Evolutionary conservation across 2,329 filamentous ascomycete species (phyloP), one percentile per base, ranked within the genome.

Genomic region (Aspergillus ruber): DNA sequence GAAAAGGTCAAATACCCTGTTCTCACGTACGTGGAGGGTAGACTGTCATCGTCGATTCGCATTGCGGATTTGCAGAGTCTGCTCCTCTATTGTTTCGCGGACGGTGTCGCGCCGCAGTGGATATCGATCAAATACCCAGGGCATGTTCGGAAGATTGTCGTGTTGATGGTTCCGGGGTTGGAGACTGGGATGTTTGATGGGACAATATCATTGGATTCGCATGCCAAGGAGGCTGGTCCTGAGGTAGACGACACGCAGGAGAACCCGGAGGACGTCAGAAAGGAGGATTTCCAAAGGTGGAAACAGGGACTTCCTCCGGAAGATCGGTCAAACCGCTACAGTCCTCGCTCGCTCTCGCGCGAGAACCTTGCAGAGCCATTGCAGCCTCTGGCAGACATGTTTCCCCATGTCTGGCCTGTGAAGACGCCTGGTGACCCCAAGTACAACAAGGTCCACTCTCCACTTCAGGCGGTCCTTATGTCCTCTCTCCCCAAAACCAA

Each of bases 91-190:
- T 70, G 82, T 51, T 74, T 84, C 46, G 78, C 79, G n/a, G 80
- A 83, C 57, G 79, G 76, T 7, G 68, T 74, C 27, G 76, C 78
- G 21, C 81, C 81, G n/a, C 79, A 82, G 59, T 84, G 81, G 81
- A 76, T 82, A 13, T 77, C 80, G 25, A 70, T 84, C 49, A 75
- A 74, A 51, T 76, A 83, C 60, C 77, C 77, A 40, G 68, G 67
- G 15, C 70, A 74, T 50, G 74, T 84, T 36, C 71, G 72, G 48
- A 94, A 93, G 70, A 85, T 94, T 25, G 90, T 97, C 25, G 81
- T 88, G 36, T 73, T 98, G 55, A 91, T 96, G 86, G 83, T 96
- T 9, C 93, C 93, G 9, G 93, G 93, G 0, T 72, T 98, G 20
- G 91, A 97, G 63, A 81, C 88, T 60, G 86, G 83, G 52, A 93